These are phyloP conservation scores for Balakata baccata DNA, from an alignment of 345 rosid species.

Conservation along the genomic window DNA sequence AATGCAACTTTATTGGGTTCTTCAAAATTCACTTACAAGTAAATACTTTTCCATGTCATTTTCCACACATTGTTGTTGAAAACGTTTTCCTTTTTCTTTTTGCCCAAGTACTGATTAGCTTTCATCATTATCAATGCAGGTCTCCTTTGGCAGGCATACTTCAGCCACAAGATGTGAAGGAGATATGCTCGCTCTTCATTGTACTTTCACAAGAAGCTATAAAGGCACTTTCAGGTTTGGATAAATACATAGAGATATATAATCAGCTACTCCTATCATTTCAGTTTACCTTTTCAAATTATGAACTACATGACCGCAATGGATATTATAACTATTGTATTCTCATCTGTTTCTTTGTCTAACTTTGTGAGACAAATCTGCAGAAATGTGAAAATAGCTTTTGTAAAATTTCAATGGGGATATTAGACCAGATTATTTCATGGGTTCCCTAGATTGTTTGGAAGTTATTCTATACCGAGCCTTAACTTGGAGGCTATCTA, in stretches of 20 bases:
- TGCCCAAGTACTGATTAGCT: slow-evolving; percentile 23
- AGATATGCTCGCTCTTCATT: slow-evolving; percentile 60
- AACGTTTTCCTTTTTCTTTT: not conserved
- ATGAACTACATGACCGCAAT: slow-evolving; percentile 5
- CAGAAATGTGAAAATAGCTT: not conserved
- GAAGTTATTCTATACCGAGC: not conserved
- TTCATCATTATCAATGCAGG: slow-evolving; percentile 34
- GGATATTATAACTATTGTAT: not conserved
- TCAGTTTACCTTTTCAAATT: not conserved
- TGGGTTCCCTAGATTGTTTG: not conserved
- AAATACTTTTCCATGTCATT: slow-evolving; percentile 2
- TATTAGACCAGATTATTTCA: not conserved
- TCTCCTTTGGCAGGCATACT: slow-evolving; percentile 56
- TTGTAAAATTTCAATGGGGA: not conserved
- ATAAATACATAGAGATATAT: slow-evolving; percentile 9
- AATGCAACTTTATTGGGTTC: not conserved
- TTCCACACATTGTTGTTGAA: slow-evolving; percentile 2
- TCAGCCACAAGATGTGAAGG: slow-evolving; percentile 48
- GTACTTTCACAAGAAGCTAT: slow-evolving; percentile 43
- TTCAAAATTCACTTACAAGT: slow-evolving; percentile 48
- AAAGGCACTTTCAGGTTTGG: slow-evolving; percentile 46
- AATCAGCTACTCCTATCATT: slow-evolving; percentile 9
- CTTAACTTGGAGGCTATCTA: not conserved
- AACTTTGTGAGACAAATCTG: not conserved
- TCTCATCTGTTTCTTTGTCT: not conserved